These are phyloP conservation scores for Abortiporus biennis DNA, from an alignment of 1,284 basidiomycete species.

Conservation along the genomic window DNA sequence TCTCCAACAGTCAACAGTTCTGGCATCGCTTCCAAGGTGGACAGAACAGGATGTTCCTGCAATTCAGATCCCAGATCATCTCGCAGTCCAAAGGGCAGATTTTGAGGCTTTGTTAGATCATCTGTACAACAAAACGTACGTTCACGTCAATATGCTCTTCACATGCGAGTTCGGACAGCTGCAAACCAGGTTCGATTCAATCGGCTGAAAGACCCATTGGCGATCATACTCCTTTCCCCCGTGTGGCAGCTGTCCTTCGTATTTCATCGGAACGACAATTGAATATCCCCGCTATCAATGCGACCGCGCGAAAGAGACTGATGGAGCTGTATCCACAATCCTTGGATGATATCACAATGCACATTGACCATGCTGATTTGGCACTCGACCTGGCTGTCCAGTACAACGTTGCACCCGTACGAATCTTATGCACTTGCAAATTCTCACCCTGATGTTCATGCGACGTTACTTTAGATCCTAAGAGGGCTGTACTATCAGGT, in stretches of 20 bases:
- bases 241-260: slow-evolving; percentile 45
- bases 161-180: slow-evolving; percentile 4
- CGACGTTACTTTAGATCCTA: slow-evolving; percentile 36
- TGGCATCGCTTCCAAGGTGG: no score
- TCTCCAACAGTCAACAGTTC: no score
- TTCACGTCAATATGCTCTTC: slow-evolving; percentile 1
- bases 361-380: slow-evolving; percentile 34
- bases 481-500: slow-evolving; percentile 58
- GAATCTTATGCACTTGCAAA: slow-evolving; percentile 13
- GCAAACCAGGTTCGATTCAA: slow-evolving; percentile 4
- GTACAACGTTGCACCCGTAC: slow-evolving; percentile 38
- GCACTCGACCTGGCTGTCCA: slow-evolving; percentile 43
- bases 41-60: slow-evolving; percentile 13
- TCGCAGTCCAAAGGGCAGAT: slow-evolving; percentile 35
- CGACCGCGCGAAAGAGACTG: slow-evolving; percentile 34
- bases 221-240: slow-evolving; percentile 33
- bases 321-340: slow-evolving; percentile 34
- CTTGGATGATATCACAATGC: slow-evolving; percentile 16
- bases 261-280: slow-evolving; percentile 47
- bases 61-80: slow-evolving; percentile 28
- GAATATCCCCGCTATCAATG: slow-evolving; percentile 47
- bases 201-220: slow-evolving; percentile 36
- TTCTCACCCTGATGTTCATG: not conserved
- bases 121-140: slow-evolving; percentile 53
- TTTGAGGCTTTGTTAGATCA: slow-evolving; percentile 50